Evolutionary conservation across 495 filamentous ascomycete genomes (phyloP).

Genomic region (Cryomyces minteri): DNA sequence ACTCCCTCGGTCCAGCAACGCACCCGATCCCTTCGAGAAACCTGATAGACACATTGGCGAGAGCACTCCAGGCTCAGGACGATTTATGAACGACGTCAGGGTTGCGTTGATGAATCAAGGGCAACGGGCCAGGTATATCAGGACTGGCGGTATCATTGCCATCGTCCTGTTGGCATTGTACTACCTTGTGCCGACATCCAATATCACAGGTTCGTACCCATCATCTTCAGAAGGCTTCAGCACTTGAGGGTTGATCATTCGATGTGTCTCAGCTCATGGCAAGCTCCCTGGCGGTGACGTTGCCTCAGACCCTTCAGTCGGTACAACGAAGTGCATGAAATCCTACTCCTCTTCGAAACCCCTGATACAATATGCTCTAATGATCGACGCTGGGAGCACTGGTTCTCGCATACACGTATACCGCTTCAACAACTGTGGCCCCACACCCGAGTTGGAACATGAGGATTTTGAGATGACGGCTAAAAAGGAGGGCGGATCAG

Average conservation of each 20-base stretch:
- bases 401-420: slow-evolving; percentile 97
- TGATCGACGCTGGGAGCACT: slow-evolving; percentile 97
- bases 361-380: slow-evolving; percentile 87
- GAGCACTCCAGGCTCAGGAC: slow-evolving; percentile 5
- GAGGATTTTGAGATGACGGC: slow-evolving; percentile 84
- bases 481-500: slow-evolving; percentile 57
- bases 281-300: slow-evolving; percentile 7
- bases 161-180: slow-evolving; percentile 58
- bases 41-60: slow-evolving; percentile 16
- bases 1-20: slow-evolving; percentile 17
- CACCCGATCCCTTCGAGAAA: slow-evolving; percentile 27
- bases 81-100: slow-evolving; percentile 22
- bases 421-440: slow-evolving; percentile 94
- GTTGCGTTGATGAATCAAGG: slow-evolving; percentile 29
- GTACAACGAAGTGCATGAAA: slow-evolving; percentile 58
- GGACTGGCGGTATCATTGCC: slow-evolving; percentile 62
- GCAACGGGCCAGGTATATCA: slow-evolving; percentile 44
- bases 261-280: no score
- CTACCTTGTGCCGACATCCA: slow-evolving; percentile 42
- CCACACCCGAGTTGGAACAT: slow-evolving; percentile 82
- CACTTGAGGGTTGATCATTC: no score
- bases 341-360: slow-evolving; percentile 74
- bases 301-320: slow-evolving; percentile 37
- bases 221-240: no score
- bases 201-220: no score